Evolutionary conservation across 768 basidiomycete species (phyloP), one percentile per base, ranked within the genome.

Genomic region (Candolleomyces efflorescens): DNA sequence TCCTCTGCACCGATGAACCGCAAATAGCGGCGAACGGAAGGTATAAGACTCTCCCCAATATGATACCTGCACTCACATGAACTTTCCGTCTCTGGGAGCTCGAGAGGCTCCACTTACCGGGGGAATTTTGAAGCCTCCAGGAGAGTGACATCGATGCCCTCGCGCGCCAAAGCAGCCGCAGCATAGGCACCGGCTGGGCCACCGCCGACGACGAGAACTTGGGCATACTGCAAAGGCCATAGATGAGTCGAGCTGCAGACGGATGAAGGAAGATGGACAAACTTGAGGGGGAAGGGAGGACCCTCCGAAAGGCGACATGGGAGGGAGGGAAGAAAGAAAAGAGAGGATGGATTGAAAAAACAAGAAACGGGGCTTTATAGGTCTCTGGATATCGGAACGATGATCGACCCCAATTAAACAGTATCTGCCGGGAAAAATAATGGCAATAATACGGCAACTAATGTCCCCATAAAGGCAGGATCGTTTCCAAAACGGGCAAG

Each of bases 171-270:
- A 37, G 75, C 82, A 37, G 81, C 70, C 3, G 82, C 83, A 47
- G 82, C 79, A 63, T 82, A 85, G 18, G 78, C 78, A 24, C 83
- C 83, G 20, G 80, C 79, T 53, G 83, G 83, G 41, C 83, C 83
- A 22, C 80, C 82, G 20, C 80, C 80, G 18, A 81, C 71, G 53
- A 81, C 62, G 11, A 81, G 74, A 56, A 81, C 69, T 47, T 76
- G 73, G 20, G 74, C 68, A 58, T 77, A 75, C 78, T 80, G 54
- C 10, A 41, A 23, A 27, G 26, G 20, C 45, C 50, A 61, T 48
- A 55, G 36, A n/a, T 53, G 53, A 47, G 32, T 22, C 32, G 27
- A 18, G 23, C n/a, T 22, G 36, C 24, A 38, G 36, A 44, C 43
- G 26, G 22, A 45, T 9, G 3, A 22, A 27, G 27, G 23, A 38